Evolutionary conservation across 129 eudicot species (phyloP).

Genomic region (Kitagawia praeruptora): DNA sequence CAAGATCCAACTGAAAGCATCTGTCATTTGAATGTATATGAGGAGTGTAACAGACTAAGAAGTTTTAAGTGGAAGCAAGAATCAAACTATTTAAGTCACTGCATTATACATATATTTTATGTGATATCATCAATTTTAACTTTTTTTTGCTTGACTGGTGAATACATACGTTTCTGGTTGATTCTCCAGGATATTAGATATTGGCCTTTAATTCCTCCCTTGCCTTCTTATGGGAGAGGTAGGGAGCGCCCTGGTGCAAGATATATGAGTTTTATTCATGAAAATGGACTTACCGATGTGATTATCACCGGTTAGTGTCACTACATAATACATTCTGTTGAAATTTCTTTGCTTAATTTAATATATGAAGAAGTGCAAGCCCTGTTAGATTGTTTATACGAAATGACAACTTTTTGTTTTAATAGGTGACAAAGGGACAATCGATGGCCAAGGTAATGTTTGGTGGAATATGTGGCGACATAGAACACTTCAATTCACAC

Average conservation of each 20-base stretch:
- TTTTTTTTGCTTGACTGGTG: neutral
- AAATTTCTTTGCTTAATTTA: no score
- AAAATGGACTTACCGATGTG: constrained; percentile 87
- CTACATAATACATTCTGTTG: neutral
- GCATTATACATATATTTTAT: neutral
- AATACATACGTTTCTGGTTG: constrained; percentile 1
- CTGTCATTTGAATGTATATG: no score
- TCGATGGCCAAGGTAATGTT: constrained; percentile 93
- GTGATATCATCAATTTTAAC: neutral
- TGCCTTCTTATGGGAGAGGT: constrained; percentile 98
- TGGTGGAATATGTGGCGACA: constrained; percentile 99
- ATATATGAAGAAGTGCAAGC: neutral
- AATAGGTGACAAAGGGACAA: constrained; percentile 88
- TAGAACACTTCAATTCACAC: constrained; percentile 68
- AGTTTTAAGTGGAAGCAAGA: no score
- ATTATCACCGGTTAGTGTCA: constrained; percentile 67
- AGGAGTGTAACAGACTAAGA: no score
- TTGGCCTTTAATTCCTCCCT: constrained; percentile 86
- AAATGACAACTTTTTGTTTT: neutral
- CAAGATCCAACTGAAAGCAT: no score
- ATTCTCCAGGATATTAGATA: constrained; percentile 50
- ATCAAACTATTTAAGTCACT: neutral
- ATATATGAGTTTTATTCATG: constrained; percentile 85
- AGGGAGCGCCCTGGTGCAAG: constrained; percentile 95
- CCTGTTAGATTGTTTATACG: neutral